These are phyloP conservation scores for Plasmopara halstedii DNA, from an alignment of 352 stramenopile species.

Conservation along the genomic window DNA sequence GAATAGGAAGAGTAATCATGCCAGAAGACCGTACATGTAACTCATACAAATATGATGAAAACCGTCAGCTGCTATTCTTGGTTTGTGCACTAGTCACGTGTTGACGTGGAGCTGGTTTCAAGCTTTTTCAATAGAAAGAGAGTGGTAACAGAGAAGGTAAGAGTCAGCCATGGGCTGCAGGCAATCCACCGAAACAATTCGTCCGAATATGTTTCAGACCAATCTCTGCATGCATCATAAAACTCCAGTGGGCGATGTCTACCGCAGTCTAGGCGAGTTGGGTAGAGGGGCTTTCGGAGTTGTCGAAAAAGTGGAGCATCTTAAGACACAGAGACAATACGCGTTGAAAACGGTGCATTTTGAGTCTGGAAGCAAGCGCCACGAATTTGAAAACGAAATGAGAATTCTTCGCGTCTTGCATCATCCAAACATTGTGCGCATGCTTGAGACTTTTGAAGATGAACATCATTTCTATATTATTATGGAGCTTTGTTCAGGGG, in stretches of 20 bases:
- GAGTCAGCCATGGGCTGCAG: conserved; percentile 51
- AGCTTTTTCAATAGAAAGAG: no score
- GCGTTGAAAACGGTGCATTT: conserved; percentile 81
- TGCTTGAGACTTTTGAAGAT: conserved; percentile 76
- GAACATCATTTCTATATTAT: conserved; percentile 78
- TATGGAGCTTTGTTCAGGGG: conserved; percentile 70
- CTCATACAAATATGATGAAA: no score
- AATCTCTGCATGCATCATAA: conserved; percentile 76
- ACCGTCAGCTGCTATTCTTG: no score
- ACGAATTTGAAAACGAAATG: conserved; percentile 75
- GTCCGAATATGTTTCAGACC: conserved; percentile 68
- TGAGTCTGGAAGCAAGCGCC: conserved; percentile 43
- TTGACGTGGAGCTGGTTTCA: no score
- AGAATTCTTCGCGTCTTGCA: conserved; percentile 66
- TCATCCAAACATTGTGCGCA: conserved; percentile 73
- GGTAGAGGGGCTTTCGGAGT: conserved; percentile 67
- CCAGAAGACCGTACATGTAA: no score
- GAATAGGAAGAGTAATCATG: no score
- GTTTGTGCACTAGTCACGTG: no score
- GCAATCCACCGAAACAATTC: conserved; percentile 38
- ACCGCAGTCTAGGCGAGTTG: conserved; percentile 45
- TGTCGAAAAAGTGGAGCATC: conserved; percentile 66
- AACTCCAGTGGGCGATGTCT: conserved; percentile 33
- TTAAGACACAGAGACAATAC: conserved; percentile 54
- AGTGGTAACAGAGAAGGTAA: no score